Percentiles rank a stretch among this genome's conserved stretches.
phyloP scores from a whole-genome alignment of 2,329 filamentous ascomycete genomes.

The Botrytis cinerea region DNA sequence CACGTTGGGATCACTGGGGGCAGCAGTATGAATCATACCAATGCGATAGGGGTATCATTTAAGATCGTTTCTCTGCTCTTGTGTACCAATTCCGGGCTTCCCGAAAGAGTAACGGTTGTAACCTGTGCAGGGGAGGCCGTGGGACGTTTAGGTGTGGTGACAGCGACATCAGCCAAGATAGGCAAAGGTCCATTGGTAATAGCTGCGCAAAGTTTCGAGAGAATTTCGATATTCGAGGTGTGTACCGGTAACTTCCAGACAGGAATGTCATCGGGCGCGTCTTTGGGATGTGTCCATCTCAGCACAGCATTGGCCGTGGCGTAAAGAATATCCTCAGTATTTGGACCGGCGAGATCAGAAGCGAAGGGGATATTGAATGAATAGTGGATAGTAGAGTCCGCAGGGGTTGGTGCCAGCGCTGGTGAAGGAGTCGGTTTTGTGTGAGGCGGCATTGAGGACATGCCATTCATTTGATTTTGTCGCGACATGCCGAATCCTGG shows the following conservation, averaged over 20 bases:
- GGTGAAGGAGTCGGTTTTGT: conserved; percentile 57
- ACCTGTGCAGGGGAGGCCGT: conserved; percentile 56
- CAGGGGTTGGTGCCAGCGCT: conserved; percentile 67
- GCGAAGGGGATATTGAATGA: conserved; percentile 98
- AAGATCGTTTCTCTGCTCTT: conserved; percentile 87
- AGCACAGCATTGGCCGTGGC: conserved; percentile 84
- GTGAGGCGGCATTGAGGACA: conserved; percentile 52
- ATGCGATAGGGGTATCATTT: conserved; percentile 86
- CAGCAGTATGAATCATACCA: conserved; percentile 62
- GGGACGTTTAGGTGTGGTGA: conserved; percentile 73
- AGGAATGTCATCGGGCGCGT: conserved; percentile 79
- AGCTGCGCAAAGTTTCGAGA: conserved; percentile 79
- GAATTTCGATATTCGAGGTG: conserved; percentile 76
- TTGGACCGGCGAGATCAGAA: conserved; percentile 86
- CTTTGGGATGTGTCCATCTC: conserved; percentile 91
- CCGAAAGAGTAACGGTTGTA: conserved; percentile 89
- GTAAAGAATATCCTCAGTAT: conserved; percentile 92
- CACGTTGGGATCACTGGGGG: conserved; percentile 14
- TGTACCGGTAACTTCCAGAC: conserved; percentile 92
- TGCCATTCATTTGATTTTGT: conserved; percentile 46
- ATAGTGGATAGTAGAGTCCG: conserved; percentile 81
- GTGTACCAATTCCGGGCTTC: conserved; percentile 82
- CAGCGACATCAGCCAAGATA: conserved; percentile 81
- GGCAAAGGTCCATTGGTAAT: conserved; percentile 71
- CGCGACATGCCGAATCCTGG: conserved; percentile 65